Evolutionary conservation across 176 grass and related monocot species (phyloP).

Genomic region (bread wheat (Triticum aestivum)): IWGSC_CS_RefSeq_v2.1 NC_057794.1:389450993-389451492

Average conservation of each 20-base stretch:
- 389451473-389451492: not conserved
- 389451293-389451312: conserved; percentile 8
- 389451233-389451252: not conserved
- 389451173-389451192: not conserved
- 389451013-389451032: not conserved
- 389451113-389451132: not conserved
- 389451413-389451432: not conserved
- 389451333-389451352: not conserved
- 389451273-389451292: conserved; percentile 21
- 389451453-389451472: not conserved
- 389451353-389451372: not conserved
- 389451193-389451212: not conserved
- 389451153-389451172: not conserved
- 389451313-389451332: not conserved
- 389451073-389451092: not conserved
- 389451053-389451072: not conserved
- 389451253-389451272: not conserved
- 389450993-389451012: not conserved
- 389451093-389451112: not conserved
- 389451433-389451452: conserved; percentile 1
- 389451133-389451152: not conserved
- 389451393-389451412: not conserved
- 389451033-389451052: not conserved
- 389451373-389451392: not conserved
- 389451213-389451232: not conserved